These are phyloP conservation scores for Penicillium freii DNA, from an alignment of 2,329 filamentous ascomycete genomes.

Conservation along the genomic window DNA sequence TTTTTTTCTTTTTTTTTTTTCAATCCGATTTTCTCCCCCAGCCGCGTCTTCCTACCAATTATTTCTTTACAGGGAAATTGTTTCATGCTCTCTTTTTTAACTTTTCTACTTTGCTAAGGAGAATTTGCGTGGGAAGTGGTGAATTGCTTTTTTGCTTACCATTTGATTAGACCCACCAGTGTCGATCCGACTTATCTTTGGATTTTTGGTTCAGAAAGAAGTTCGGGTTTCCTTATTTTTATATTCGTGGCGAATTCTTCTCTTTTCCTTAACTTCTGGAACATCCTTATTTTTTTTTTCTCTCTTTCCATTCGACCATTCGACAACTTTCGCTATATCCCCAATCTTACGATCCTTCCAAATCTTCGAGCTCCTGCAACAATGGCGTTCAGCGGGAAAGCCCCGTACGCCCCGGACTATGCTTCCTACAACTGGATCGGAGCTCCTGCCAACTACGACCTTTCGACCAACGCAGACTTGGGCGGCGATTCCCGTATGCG, in stretches of 20 bases:
- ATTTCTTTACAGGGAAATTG: neutral
- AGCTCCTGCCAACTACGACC: conserved; percentile 43
- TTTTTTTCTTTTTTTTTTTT: neutral
- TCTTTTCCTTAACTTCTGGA: neutral
- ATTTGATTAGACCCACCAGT: conserved; percentile 17
- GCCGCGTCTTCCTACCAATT: conserved; percentile 15
- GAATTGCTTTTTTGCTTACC: conserved; percentile 5
- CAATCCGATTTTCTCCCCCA: conserved; percentile 8
- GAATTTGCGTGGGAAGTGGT: conserved; percentile 6
- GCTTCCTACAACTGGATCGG: conserved; percentile 52
- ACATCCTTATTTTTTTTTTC: conserved; percentile 5
- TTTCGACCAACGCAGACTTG: conserved; percentile 54
- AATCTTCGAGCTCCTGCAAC: conserved; percentile 7
- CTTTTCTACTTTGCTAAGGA: neutral
- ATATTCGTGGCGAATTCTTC: conserved; percentile 27
- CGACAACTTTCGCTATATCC: neutral
- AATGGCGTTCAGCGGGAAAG: conserved; percentile 33
- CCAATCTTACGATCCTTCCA: neutral
- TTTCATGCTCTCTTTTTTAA: neutral
- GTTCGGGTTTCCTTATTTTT: conserved; percentile 22
- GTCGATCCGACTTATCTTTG: conserved; percentile 24
- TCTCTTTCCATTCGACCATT: too few relatives aligned
- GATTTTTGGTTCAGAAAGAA: conserved; percentile 5
- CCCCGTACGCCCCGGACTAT: conserved; percentile 42
- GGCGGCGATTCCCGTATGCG: conserved; percentile 78